A percentile compares a stretch with the other conserved stretches of the same genome.
Conservation (phyloP, 2,329 filamentous ascomycete species). For the Fusarium brevicatenulatum region DNA sequence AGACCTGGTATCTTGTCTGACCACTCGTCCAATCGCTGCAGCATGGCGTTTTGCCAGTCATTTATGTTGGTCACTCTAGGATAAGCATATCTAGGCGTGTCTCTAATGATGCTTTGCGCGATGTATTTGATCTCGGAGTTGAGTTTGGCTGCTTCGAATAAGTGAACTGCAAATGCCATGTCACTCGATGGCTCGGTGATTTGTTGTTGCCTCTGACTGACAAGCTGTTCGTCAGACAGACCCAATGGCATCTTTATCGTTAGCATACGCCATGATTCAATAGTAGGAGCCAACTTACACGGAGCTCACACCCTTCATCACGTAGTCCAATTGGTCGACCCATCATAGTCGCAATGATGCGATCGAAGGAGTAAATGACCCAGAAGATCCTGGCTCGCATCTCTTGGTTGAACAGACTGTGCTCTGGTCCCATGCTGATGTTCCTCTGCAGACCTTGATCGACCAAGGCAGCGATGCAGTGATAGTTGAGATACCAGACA, state of each 20-base stretch:
- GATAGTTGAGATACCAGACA: conserved; percentile 66
- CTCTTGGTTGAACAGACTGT: conserved; percentile 61
- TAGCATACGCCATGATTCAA: neutral
- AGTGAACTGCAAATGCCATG: conserved; percentile 58
- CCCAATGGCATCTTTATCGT: conserved; percentile 45
- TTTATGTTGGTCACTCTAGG: conserved; percentile 57
- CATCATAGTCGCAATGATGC: conserved; percentile 65
- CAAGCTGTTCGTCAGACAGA: conserved; percentile 37
- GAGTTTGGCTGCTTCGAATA: conserved; percentile 58
- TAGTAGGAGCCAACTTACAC: conserved; percentile 47
- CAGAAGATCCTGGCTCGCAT: conserved; percentile 66
- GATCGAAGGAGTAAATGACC: conserved; percentile 63
- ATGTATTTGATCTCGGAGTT: conserved; percentile 69
- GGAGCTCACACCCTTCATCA: conserved; percentile 64
- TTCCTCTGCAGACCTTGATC: conserved; percentile 64
- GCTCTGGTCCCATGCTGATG: conserved; percentile 53
- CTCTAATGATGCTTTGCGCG: conserved; percentile 61
- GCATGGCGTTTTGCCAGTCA: conserved; percentile 58
- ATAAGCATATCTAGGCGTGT: conserved; percentile 59
- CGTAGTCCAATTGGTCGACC: conserved; percentile 64
- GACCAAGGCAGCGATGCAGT: conserved; percentile 61
- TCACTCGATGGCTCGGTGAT: neutral
- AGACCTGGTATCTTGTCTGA: conserved; percentile 48
- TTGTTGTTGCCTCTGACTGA: neutral
- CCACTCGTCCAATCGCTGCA: conserved; percentile 55